Conservation (phyloP, 768 basidiomycete genomes). For the Boletus vermiculosoides region DNA sequence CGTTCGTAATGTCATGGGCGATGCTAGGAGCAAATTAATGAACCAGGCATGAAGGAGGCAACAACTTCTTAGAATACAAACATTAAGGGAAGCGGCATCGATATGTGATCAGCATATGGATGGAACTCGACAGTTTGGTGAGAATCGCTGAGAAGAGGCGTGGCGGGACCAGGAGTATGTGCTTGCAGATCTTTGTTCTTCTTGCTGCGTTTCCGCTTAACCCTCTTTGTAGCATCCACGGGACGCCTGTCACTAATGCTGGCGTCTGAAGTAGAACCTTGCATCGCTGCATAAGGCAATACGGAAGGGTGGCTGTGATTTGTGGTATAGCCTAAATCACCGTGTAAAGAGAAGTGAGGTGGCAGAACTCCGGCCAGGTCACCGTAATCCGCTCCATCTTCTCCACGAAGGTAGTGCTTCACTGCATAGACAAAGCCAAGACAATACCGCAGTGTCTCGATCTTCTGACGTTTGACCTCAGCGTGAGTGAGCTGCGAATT, state of each 20-base stretch:
- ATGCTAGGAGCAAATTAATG: conserved; percentile 45
- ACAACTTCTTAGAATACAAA: conserved; percentile 34
- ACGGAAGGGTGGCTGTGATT: conserved; percentile 29
- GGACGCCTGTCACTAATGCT: conserved; percentile 20
- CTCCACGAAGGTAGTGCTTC: conserved; percentile 81
- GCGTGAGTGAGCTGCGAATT: conserved; percentile 42
- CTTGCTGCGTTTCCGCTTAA: conserved; percentile 71
- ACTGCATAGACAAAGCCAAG: conserved; percentile 70
- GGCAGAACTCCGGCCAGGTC: conserved; percentile 73
- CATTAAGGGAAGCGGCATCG: conserved; percentile 82
- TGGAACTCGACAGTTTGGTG: conserved; percentile 62
- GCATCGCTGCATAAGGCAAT: conserved; percentile 44
- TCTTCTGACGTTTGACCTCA: conserved; percentile 65
- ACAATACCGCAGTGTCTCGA: conserved; percentile 64
- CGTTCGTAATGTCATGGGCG: conserved; percentile 72
- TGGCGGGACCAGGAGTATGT: conserved; percentile 37
- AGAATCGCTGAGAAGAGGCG: conserved; percentile 61
- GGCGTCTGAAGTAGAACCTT: conserved; percentile 31
- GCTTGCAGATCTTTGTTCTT: conserved; percentile 38
- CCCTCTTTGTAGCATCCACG: conserved; percentile 61
- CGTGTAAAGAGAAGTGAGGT: conserved; percentile 49
- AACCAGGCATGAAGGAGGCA: not conserved
- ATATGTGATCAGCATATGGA: conserved; percentile 53
- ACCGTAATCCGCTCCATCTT: conserved; percentile 68
- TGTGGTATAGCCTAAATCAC: conserved; percentile 43